Conservation (phyloP, 192 early-diverging fungal genomes). For the Backusella psychrophila region DNA sequence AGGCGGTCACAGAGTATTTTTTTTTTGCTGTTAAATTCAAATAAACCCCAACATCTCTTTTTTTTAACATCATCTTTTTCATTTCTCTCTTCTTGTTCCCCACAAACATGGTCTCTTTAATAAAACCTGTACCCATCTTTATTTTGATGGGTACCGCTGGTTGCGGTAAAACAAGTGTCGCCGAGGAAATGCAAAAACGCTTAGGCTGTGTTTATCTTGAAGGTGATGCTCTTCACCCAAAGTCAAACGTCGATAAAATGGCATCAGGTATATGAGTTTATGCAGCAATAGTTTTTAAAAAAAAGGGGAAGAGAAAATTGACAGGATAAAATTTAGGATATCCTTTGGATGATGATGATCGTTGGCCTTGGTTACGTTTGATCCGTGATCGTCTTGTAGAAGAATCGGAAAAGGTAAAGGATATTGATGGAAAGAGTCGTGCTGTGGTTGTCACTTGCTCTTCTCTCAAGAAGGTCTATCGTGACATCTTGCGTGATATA, state of each 20-base stretch:
- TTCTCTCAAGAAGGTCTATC: slow-evolving; percentile 55
- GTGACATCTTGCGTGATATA: slow-evolving; percentile 55
- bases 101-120: neutral
- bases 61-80: neutral
- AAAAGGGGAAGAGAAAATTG: neutral
- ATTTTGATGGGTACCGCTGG: slow-evolving; percentile 67
- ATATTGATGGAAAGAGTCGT: slow-evolving; percentile 3
- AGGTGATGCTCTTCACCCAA: slow-evolving; percentile 63
- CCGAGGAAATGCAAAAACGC: slow-evolving; percentile 35
- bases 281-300: neutral
- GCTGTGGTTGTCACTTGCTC: slow-evolving; percentile 67
- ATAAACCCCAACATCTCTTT: neutral
- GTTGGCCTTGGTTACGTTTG: slow-evolving; percentile 58
- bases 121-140: slow-evolving; percentile 43
- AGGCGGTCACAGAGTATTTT: neutral
- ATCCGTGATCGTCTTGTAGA: slow-evolving; percentile 45
- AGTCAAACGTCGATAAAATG: slow-evolving; percentile 64
- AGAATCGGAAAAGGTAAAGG: slow-evolving; percentile 23
- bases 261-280: slow-evolving; percentile 35
- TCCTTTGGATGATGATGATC: slow-evolving; percentile 62
- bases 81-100: neutral
- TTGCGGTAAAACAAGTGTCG: slow-evolving; percentile 62
- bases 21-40: neutral
- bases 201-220: slow-evolving; percentile 57
- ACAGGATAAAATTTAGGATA: slow-evolving; percentile 13